phyloP scores from a whole-genome alignment of 306 rosid genomes.

The Pterocarpus macrocarpus region DNA sequence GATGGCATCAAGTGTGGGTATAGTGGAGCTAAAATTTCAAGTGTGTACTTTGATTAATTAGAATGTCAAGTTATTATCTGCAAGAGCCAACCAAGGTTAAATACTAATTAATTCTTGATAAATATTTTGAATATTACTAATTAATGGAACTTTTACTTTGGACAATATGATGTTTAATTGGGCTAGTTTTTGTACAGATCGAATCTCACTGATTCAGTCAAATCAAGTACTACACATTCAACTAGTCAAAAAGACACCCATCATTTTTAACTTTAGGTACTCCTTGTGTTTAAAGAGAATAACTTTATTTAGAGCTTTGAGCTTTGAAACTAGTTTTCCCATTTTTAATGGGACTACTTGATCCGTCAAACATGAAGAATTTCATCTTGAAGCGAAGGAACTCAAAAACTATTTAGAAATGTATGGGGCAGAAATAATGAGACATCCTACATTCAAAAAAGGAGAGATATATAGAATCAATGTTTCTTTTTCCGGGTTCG shows the following conservation, averaged over 20 bases:
- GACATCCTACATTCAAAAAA: neutral
- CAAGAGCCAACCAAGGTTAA: neutral
- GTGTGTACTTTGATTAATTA: neutral
- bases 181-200: neutral
- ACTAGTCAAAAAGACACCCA: neutral
- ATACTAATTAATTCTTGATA: neutral
- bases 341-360: neutral
- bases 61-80: neutral
- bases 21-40: neutral
- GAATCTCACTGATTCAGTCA: constrained; percentile 1
- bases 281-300: neutral
- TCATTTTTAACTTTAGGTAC: constrained; percentile 13
- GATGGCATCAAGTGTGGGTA: neutral
- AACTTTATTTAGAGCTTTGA: constrained; percentile 6
- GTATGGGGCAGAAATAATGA: neutral
- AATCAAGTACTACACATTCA: neutral
- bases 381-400: neutral
- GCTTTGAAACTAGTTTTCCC: neutral
- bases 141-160: neutral
- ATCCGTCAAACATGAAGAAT: neutral
- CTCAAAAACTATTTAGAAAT: neutral
- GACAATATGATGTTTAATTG: neutral
- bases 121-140: neutral
- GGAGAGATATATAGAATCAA: too few relatives aligned
- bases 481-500: too few relatives aligned